These are phyloP conservation scores for Tetrahymena malaccensis DNA, from an alignment of 73 alveolate genomes.

Conservation along the genomic window DNA sequence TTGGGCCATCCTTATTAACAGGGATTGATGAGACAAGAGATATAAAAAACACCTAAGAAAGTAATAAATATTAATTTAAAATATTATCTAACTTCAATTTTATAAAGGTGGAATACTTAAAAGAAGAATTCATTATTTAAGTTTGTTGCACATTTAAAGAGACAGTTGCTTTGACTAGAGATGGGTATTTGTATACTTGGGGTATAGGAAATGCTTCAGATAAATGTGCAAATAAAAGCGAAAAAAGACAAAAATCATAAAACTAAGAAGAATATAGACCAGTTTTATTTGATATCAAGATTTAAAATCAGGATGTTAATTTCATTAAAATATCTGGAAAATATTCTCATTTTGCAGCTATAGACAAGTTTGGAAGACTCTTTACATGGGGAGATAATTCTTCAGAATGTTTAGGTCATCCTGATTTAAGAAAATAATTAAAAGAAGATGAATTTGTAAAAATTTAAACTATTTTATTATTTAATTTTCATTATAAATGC, in stretches of 20 bases:
- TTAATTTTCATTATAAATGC: too few relatives aligned
- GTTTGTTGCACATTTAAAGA: background rate
- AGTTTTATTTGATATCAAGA: background rate
- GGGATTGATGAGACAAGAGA: background rate
- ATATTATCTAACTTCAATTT: background rate
- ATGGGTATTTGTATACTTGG: background rate
- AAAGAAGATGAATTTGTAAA: background rate
- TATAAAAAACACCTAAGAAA: background rate
- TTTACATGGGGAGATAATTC: background rate
- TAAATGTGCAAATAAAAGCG: background rate
- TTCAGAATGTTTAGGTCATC: background rate
- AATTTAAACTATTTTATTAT: too few relatives aligned
- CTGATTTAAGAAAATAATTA: background rate
- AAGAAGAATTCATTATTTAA: background rate
- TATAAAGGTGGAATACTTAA: background rate
- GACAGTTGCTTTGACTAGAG: background rate
- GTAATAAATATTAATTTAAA: background rate
- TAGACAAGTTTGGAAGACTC: background rate
- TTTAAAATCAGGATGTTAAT: background rate
- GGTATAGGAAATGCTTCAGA: background rate
- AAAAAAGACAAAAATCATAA: background rate
- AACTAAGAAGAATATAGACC: background rate
- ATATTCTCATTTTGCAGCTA: background rate
- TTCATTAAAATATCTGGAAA: background rate
- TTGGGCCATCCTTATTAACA: background rate